These are phyloP conservation scores for Trichocladium uniseriatum DNA, from an alignment of 495 filamentous ascomycete species.

Conservation along the genomic window DNA sequence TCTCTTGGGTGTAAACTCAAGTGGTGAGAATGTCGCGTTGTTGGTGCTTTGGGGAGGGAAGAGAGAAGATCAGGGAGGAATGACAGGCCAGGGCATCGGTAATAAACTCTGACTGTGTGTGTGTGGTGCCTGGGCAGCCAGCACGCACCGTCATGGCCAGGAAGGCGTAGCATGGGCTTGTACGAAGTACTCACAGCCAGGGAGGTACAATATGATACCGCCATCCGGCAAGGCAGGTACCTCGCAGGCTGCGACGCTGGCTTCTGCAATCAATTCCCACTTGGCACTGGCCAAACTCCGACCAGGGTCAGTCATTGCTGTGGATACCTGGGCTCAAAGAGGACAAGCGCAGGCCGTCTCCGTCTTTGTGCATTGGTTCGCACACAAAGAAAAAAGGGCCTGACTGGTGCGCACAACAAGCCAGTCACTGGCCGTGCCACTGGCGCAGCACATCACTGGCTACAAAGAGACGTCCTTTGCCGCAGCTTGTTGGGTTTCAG, in stretches of 20 bases:
- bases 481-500: background rate
- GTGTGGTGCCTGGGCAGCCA: conserved; percentile 3
- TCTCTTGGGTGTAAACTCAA: conserved; percentile 36
- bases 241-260: background rate
- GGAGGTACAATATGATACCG: conserved; percentile 4
- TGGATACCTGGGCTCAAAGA: background rate
- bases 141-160: background rate
- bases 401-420: background rate
- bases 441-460: background rate
- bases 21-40: conserved; percentile 31
- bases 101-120: conserved; percentile 10
- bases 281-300: conserved; percentile 1
- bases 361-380: background rate
- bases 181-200: background rate
- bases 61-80: conserved; percentile 16
- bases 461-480: background rate
- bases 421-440: conserved; percentile 1
- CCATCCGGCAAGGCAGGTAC: background rate
- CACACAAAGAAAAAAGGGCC: background rate
- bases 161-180: background rate
- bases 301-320: background rate
- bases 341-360: background rate
- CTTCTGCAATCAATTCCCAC: background rate
- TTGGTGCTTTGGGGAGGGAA: conserved; percentile 38
- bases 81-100: conserved; percentile 13